These are phyloP conservation scores for Annulohypoxylon bovei DNA, from an alignment of 495 filamentous ascomycete species.

Conservation along the genomic window DNA sequence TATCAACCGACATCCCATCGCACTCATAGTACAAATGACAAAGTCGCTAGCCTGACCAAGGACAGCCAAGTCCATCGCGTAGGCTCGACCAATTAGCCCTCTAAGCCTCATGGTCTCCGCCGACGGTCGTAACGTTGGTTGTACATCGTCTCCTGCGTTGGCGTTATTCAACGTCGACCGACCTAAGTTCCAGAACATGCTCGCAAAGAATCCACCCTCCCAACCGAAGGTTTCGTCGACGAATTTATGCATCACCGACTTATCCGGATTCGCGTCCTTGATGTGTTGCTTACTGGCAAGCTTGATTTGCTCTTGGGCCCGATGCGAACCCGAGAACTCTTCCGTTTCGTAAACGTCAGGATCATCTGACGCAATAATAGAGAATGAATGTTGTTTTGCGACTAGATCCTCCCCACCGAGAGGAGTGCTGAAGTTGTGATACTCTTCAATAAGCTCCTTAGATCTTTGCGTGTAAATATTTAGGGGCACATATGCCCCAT, in stretches of 20 bases:
- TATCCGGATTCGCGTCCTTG: slow-evolving; percentile 46
- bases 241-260: slow-evolving; percentile 62
- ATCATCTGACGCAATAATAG: slow-evolving; percentile 77
- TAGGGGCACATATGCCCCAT: slow-evolving; percentile 73
- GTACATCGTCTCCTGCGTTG: slow-evolving; percentile 28
- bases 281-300: slow-evolving; percentile 67
- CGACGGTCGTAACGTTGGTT: slow-evolving; percentile 48
- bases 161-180: slow-evolving; percentile 46
- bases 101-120: slow-evolving; percentile 65
- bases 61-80: slow-evolving; percentile 75
- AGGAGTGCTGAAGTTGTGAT: slow-evolving; percentile 48
- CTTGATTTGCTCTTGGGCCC: slow-evolving; percentile 72
- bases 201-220: slow-evolving; percentile 78
- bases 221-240: slow-evolving; percentile 74
- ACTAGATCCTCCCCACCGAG: slow-evolving; percentile 45
- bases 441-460: slow-evolving; percentile 53
- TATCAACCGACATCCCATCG: slow-evolving; percentile 71
- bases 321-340: slow-evolving; percentile 61
- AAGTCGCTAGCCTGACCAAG: slow-evolving; percentile 67
- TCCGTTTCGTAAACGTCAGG: slow-evolving; percentile 68
- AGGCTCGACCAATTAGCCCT: slow-evolving; percentile 73
- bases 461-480: slow-evolving; percentile 64
- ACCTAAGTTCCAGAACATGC: slow-evolving; percentile 75
- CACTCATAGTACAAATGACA: slow-evolving; percentile 73
- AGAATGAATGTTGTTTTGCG: slow-evolving; percentile 52